phyloP scores from a whole-genome alignment of 2,329 filamentous ascomycete species.

The Fusarium citri region DNA sequence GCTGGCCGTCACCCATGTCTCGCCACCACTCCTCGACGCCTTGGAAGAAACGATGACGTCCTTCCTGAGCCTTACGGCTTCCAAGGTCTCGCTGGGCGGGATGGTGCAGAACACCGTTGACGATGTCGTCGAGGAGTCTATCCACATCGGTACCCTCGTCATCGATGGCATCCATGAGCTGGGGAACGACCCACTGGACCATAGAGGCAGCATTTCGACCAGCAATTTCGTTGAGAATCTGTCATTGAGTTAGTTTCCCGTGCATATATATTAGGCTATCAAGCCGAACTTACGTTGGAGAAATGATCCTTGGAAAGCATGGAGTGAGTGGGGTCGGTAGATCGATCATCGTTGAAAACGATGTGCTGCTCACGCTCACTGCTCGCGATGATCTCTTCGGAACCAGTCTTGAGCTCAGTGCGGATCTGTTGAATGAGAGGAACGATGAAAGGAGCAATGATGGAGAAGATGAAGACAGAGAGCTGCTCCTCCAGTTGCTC shows the following conservation, averaged over 20 bases:
- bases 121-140: constrained; percentile 78
- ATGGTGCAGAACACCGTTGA: constrained; percentile 87
- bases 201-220: constrained; percentile 84
- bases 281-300: constrained; percentile 70
- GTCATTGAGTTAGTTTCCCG: background rate
- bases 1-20: constrained; percentile 69
- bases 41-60: constrained; percentile 81
- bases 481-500: constrained; percentile 90
- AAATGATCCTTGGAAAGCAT: constrained; percentile 98
- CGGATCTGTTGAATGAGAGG: constrained; percentile 90
- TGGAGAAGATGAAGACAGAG: constrained; percentile 89
- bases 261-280: background rate
- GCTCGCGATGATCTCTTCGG: constrained; percentile 86
- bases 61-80: constrained; percentile 76
- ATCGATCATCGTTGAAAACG: constrained; percentile 84
- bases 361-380: constrained; percentile 86
- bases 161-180: constrained; percentile 90
- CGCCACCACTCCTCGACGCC: constrained; percentile 87
- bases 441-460: constrained; percentile 88
- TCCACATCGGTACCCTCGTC: constrained; percentile 77
- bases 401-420: constrained; percentile 85
- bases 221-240: constrained; percentile 87
- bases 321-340: constrained; percentile 87
- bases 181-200: constrained; percentile 87
- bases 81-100: constrained; percentile 80